phyloP scores from a whole-genome alignment of 2,329 filamentous ascomycete genomes.

The Aureobasidium sp. region DNA sequence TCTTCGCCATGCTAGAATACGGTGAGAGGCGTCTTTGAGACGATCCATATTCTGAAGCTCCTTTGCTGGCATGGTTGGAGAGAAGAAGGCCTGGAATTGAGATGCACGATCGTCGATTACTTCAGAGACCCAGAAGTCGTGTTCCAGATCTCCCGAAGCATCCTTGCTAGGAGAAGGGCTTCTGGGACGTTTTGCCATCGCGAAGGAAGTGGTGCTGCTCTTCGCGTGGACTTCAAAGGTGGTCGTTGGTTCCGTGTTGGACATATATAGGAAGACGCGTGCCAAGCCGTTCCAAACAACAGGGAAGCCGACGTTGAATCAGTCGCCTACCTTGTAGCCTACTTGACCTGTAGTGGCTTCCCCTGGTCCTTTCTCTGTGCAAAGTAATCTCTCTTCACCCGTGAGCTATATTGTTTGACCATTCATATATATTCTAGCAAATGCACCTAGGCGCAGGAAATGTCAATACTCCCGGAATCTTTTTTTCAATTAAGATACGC shows the following conservation, averaged over 20 bases:
- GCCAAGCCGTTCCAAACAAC: background rate
- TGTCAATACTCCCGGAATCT: no score
- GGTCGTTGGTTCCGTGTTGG: background rate
- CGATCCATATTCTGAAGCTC: slow-evolving; percentile 39
- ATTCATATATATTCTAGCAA: background rate
- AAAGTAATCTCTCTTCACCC: no score
- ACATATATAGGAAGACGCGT: background rate
- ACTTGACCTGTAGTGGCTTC: background rate
- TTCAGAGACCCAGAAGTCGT: slow-evolving; percentile 38
- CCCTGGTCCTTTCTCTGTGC: background rate
- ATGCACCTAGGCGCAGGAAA: no score
- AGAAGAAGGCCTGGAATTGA: slow-evolving; percentile 46
- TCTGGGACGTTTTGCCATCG: slow-evolving; percentile 17
- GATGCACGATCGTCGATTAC: slow-evolving; percentile 46
- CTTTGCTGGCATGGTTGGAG: slow-evolving; percentile 35
- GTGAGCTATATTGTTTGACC: no score
- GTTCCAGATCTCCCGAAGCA: slow-evolving; percentile 4
- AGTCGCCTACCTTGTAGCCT: background rate
- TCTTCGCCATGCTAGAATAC: slow-evolving; percentile 45
- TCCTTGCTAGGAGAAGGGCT: slow-evolving; percentile 11
- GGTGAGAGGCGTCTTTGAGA: slow-evolving; percentile 42
- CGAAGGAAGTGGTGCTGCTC: background rate
- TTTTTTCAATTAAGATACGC: background rate
- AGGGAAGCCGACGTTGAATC: background rate
- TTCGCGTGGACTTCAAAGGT: background rate